These are phyloP conservation scores for Cyathus striatus DNA, from an alignment of 768 basidiomycete species.

Conservation along the genomic window DNA sequence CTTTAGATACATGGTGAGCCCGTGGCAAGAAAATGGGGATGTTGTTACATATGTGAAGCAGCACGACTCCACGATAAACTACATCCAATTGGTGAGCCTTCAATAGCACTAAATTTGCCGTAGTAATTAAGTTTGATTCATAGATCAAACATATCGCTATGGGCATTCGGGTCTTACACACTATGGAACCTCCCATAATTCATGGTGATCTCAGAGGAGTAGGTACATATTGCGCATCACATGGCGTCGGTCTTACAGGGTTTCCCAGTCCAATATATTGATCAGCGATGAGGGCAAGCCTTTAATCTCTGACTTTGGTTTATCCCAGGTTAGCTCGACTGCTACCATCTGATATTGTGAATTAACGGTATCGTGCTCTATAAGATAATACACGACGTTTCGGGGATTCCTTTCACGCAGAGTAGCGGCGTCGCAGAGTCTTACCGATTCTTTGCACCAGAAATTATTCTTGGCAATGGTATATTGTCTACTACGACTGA, in stretches of 20 bases:
- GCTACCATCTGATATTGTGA: too few species aligned
- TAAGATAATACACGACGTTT: slow-evolving; percentile 53
- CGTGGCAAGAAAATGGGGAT: slow-evolving; percentile 51
- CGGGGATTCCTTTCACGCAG: slow-evolving; percentile 53
- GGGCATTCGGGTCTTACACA: slow-evolving; percentile 45
- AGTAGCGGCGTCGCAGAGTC: slow-evolving; percentile 40
- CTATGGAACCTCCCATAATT: slow-evolving; percentile 43
- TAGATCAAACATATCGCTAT: slow-evolving; percentile 42
- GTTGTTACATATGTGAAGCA: slow-evolving; percentile 41
- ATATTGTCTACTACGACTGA: slow-evolving; percentile 43
- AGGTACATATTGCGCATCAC: slow-evolving; percentile 7
- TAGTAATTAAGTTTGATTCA: too few species aligned
- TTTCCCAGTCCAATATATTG: slow-evolving; percentile 43
- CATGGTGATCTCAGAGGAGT: slow-evolving; percentile 55
- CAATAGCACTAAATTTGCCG: too few species aligned
- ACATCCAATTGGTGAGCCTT: slow-evolving; percentile 38
- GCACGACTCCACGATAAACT: slow-evolving; percentile 32
- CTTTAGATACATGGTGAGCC: slow-evolving; percentile 53
- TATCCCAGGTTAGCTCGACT: slow-evolving; percentile 33
- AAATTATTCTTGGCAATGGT: slow-evolving; percentile 45
- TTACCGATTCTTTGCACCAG: slow-evolving; percentile 52
- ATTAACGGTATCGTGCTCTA: too few species aligned
- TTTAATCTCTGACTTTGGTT: slow-evolving; percentile 52
- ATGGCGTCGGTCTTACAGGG: slow-evolving; percentile 1
- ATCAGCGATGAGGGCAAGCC: slow-evolving; percentile 39